Conservation (phyloP, 306 rosid genomes). For the Castanea crenata region DNA sequence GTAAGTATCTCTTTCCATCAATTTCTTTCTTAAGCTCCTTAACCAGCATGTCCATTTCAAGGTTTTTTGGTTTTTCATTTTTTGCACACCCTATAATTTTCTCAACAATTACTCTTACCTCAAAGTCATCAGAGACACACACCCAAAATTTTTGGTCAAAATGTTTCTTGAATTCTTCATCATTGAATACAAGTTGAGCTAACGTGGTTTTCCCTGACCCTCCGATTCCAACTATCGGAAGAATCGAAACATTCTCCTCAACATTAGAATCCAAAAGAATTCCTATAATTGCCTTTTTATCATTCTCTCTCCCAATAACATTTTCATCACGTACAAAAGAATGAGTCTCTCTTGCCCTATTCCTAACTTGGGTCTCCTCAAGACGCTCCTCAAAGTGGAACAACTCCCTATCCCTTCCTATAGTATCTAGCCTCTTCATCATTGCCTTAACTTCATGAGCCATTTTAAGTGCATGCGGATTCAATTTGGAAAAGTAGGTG, state of each 20-base stretch:
- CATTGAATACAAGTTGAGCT: neutral
- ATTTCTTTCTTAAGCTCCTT: neutral
- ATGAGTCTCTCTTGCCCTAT: neutral
- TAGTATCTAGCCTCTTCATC: neutral
- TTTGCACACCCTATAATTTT: neutral
- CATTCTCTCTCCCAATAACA: conserved; percentile 11
- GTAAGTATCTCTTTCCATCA: neutral
- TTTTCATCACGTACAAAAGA: neutral
- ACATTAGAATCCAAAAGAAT: neutral
- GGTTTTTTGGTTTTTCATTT: too few relatives aligned
- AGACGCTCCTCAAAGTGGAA: neutral
- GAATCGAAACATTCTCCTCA: neutral
- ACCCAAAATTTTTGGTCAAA: conserved; percentile 6
- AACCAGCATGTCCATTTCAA: neutral
- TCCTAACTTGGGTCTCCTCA: neutral
- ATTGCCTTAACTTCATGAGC: neutral
- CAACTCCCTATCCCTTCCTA: too few relatives aligned
- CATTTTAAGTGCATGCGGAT: too few relatives aligned
- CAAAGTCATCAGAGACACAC: neutral
- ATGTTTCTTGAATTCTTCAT: neutral
- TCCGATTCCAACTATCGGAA: conserved; percentile 17
- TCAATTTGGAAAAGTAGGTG: neutral
- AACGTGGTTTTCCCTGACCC: conserved; percentile 21
- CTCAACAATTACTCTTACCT: neutral
- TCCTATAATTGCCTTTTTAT: neutral